phyloP scores from a whole-genome alignment of 108 stramenopile genomes.

The Stephanodiscus minutulus region DNA sequence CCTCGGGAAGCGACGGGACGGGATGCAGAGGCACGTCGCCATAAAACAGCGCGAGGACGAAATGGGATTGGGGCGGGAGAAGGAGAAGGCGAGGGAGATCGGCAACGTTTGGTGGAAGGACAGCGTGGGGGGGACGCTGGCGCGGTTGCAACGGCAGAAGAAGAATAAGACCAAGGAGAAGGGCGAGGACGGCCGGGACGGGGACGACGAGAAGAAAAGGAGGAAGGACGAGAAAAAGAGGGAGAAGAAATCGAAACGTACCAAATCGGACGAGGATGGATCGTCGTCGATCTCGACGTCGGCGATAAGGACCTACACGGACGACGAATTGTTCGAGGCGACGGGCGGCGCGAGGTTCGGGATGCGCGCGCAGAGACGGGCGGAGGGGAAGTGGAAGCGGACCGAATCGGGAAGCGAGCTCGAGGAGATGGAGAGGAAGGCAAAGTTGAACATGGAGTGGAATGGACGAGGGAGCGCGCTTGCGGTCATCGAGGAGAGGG shows the following conservation, averaged over 20 bases:
- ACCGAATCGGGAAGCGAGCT: constrained; percentile 58
- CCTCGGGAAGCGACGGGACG: constrained; percentile 83
- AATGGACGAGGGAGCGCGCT: constrained; percentile 66
- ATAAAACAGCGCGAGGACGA: constrained; percentile 81
- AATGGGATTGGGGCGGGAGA: constrained; percentile 63
- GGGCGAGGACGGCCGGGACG: constrained; percentile 41
- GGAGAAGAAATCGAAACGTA: constrained; percentile 26
- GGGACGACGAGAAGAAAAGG: constrained; percentile 30
- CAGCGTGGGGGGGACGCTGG: constrained; percentile 74
- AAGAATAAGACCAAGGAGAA: constrained; percentile 44
- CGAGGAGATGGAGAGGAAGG: constrained; percentile 55
- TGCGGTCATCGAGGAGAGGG: constrained; percentile 29
- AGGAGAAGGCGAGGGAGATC: constrained; percentile 32
- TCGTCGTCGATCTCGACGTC: constrained; percentile 9
- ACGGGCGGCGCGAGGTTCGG: constrained; percentile 79
- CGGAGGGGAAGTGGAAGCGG: constrained; percentile 82
- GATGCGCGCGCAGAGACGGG: constrained; percentile 80
- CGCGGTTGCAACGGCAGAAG: constrained; percentile 58
- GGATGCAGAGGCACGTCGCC: constrained; percentile 79
- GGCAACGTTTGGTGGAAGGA: constrained; percentile 88
- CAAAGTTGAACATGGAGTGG: constrained; percentile 65
- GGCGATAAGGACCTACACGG: constrained; percentile 55
- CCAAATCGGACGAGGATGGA: not conserved
- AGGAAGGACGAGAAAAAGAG: constrained; percentile 38
- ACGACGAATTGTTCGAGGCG: constrained; percentile 89